A percentile compares a stretch with the other conserved stretches of the same genome.
Evolutionary conservation across 2,329 filamentous ascomycete species (phyloP).

Genomic region (Pestalotiopsis sp.): DNA sequence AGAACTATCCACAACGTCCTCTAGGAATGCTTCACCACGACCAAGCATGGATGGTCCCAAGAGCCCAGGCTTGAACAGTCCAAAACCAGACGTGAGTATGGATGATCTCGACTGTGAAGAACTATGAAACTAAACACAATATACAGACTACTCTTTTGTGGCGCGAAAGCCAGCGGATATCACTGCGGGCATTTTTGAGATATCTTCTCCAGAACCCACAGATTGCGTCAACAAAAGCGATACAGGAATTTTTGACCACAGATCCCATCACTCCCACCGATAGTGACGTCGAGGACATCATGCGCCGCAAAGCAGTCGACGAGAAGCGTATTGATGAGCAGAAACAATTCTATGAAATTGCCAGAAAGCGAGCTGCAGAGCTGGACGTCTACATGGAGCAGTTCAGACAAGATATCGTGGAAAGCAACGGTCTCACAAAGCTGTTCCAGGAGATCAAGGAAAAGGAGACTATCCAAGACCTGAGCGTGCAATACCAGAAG

Average conservation of each 20-base stretch:
- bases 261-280: conserved; percentile 76
- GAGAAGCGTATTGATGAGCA: conserved; percentile 90
- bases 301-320: conserved; percentile 79
- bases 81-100: conserved; percentile 29
- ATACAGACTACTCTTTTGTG: conserved; percentile 65
- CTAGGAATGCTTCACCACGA: conserved; percentile 38
- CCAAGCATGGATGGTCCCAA: conserved; percentile 46
- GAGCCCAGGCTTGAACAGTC: conserved; percentile 33
- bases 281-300: conserved; percentile 82
- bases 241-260: conserved; percentile 79
- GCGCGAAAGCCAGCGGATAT: conserved; percentile 89
- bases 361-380: conserved; percentile 84
- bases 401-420: conserved; percentile 71
- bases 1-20: conserved; percentile 37
- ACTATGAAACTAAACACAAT: conserved; percentile 18
- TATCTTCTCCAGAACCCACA: conserved; percentile 83
- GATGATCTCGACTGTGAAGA: neutral
- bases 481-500: conserved; percentile 95
- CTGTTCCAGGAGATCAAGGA: conserved; percentile 92
- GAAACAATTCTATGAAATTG: conserved; percentile 92
- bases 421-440: conserved; percentile 82
- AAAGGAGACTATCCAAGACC: conserved; percentile 82
- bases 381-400: conserved; percentile 98
- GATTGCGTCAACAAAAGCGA: conserved; percentile 79
- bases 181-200: conserved; percentile 86